These are phyloP conservation scores for Aureobasidium sp. DNA, from an alignment of 2,329 filamentous ascomycete genomes.

Conservation along the genomic window DNA sequence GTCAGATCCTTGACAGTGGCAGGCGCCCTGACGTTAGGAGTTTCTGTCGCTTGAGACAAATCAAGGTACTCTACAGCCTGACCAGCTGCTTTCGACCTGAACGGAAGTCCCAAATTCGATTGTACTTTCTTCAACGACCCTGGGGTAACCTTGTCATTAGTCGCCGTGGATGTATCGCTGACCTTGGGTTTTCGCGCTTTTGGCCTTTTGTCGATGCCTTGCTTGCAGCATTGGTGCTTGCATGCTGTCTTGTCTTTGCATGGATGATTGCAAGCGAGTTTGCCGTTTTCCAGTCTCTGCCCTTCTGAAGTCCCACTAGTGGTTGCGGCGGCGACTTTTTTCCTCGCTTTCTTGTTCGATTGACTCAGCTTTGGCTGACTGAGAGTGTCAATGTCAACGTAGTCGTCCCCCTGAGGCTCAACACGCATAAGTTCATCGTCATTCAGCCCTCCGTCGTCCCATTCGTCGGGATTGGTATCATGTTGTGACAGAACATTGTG, in stretches of 20 bases:
- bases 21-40: not conserved
- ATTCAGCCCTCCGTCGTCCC: conserved; percentile 47
- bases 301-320: not conserved
- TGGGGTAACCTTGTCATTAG: conserved; percentile 23
- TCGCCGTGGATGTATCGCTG: conserved; percentile 22
- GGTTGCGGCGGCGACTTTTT: not conserved
- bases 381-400: conserved; percentile 48
- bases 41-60: not conserved
- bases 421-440: conserved; percentile 47
- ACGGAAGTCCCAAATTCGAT: conserved; percentile 24
- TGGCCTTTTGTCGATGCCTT: conserved; percentile 61
- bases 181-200: conserved; percentile 38
- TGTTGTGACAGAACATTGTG: not conserved
- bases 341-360: not conserved
- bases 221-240: conserved; percentile 65
- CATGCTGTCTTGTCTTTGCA: conserved; percentile 59
- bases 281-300: conserved; percentile 53
- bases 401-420: conserved; percentile 35
- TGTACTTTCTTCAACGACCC: conserved; percentile 20
- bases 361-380: conserved; percentile 21
- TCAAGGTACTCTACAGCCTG: not conserved
- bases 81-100: conserved; percentile 19
- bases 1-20: not conserved
- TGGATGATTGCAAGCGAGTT: conserved; percentile 65
- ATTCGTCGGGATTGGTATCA: conserved; percentile 34